Percentiles rank a stretch among this genome's conserved stretches.
These are phyloP conservation scores for Mortierella hygrophila DNA, from an alignment of 192 early-diverging fungal genomes.

Conservation along the genomic window DNA sequence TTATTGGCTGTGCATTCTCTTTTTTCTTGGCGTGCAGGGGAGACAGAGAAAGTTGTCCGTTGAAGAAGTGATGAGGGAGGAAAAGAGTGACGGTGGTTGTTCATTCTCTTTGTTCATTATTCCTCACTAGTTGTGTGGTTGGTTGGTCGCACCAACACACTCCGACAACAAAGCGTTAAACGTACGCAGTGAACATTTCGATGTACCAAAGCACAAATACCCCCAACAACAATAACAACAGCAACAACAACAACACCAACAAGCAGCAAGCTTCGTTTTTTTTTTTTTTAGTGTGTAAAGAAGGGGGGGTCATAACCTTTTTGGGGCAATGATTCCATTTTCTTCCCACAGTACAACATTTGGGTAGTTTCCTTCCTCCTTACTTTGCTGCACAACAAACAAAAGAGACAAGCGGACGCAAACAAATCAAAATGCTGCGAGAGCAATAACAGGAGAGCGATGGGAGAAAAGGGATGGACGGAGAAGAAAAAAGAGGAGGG, in stretches of 20 bases:
- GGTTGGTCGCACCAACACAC: no score
- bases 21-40: no score
- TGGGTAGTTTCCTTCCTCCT: background rate
- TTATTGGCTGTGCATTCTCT: background rate
- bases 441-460: slow-evolving; percentile 6
- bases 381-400: background rate
- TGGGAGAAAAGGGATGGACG: background rate
- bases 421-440: slow-evolving; percentile 3
- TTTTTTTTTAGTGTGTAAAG: background rate
- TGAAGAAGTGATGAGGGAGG: no score
- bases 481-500: background rate
- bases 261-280: background rate
- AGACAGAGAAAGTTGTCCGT: no score
- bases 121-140: background rate
- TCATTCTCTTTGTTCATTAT: no score
- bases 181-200: background rate
- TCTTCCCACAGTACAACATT: slow-evolving; percentile 48
- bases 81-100: no score
- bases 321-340: slow-evolving; percentile 12
- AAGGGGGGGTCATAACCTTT: background rate
- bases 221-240: background rate
- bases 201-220: background rate
- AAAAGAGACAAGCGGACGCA: background rate
- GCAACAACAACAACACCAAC: background rate
- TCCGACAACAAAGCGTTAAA: background rate